Conservation (phyloP, 257 asterid genomes). For the Solanum phureja region DNA sequence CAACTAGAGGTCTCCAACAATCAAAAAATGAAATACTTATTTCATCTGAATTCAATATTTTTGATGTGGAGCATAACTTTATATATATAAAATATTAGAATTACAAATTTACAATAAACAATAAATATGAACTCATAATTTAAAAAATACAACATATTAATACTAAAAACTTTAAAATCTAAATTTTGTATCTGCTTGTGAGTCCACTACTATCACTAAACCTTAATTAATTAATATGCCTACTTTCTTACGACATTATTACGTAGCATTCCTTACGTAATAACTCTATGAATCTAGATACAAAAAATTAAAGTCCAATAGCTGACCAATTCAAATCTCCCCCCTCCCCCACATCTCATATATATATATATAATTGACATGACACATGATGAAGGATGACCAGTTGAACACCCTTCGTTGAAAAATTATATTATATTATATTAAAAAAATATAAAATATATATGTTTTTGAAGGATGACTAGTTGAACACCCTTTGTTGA, state of each 20-base stretch:
- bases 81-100: neutral
- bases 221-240: neutral
- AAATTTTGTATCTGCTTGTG: neutral
- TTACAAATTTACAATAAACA: neutral
- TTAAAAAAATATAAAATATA: too few relatives aligned
- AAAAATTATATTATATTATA: too few relatives aligned
- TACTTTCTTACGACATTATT: neutral
- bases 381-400: too few relatives aligned
- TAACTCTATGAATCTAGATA: neutral
- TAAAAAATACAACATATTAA: neutral
- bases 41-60: neutral
- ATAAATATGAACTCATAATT: neutral
- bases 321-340: conserved; percentile 22
- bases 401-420: too few relatives aligned
- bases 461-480: too few relatives aligned
- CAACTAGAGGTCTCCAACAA: neutral
- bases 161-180: neutral
- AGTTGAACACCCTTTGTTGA: too few relatives aligned
- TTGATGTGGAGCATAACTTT: neutral
- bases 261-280: neutral
- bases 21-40: too few relatives aligned
- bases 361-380: too few relatives aligned
- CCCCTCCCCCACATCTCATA: too few relatives aligned
- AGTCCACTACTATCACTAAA: neutral
- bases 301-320: neutral